Conservation (phyloP, 345 rosid species). For the Diplotaxis tenuifolia region DNA sequence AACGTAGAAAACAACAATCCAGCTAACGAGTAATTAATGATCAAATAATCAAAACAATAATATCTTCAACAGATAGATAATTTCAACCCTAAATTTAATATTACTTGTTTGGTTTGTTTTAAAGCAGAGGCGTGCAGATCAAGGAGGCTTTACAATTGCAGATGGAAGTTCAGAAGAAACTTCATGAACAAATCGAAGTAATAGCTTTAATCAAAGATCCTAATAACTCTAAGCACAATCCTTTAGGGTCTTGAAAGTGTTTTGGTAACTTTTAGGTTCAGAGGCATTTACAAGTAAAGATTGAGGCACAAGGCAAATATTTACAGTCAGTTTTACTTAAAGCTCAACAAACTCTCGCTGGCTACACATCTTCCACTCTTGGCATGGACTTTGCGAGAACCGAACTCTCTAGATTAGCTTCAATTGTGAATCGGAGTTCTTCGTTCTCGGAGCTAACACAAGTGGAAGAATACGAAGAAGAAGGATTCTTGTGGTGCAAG, state of each 20-base stretch:
- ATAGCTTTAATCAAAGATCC: background rate
- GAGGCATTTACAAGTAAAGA: constrained; percentile 87
- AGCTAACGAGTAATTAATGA: constrained; percentile 55
- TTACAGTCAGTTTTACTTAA: constrained; percentile 72
- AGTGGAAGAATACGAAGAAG: constrained; percentile 26
- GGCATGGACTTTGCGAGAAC: constrained; percentile 66
- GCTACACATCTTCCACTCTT: constrained; percentile 53
- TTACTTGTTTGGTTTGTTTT: constrained; percentile 27
- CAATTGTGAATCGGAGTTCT: constrained; percentile 62
- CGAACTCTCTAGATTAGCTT: constrained; percentile 67
- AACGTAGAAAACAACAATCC: constrained; percentile 43
- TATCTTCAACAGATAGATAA: background rate
- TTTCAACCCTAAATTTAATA: background rate
- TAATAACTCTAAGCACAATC: background rate
- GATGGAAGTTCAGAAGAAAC: constrained; percentile 90
- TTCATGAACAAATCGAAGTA: constrained; percentile 95
- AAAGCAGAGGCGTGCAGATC: constrained; percentile 63
- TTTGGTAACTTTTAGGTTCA: constrained; percentile 70
- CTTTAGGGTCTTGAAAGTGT: background rate
- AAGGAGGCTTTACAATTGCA: constrained; percentile 83
- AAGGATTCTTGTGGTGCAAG: constrained; percentile 27
- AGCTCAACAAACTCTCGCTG: constrained; percentile 90
- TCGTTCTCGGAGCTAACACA: constrained; percentile 51
- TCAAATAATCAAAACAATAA: constrained; percentile 12
- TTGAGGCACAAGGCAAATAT: constrained; percentile 97